Evolutionary conservation across 2,329 filamentous ascomycete genomes (phyloP), one percentile per base, ranked within the genome.

Genomic region (Epichloe amarillans): DNA sequence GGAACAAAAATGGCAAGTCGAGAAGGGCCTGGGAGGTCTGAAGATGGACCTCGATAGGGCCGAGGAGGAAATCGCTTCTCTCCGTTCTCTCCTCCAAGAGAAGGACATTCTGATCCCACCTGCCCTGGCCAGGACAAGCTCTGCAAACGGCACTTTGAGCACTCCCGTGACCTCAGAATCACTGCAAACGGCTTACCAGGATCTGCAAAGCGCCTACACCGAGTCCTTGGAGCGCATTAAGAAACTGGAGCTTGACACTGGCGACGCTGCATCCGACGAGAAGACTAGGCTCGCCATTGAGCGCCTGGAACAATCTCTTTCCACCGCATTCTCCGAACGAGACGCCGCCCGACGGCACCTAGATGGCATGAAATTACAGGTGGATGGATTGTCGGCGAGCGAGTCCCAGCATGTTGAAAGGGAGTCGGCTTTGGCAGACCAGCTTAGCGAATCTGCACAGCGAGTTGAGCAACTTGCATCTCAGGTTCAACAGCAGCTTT

Each of bases 31-130:
- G 2, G 78, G 81, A 49, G 88, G 90, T 50, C 71, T 97, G 51
- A 95, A 95, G 71, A 96, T 95, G 86, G 91, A 97, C 62, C 79
- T 98, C 41, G 93, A 97, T 66, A 86, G 90, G 55, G 90, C 93
- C 26, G 88, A 96, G 66, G 86, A 93, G 64, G 93, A 98, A 69
- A 95, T 95, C 33, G 74, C 80, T 40, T 86, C 86, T n/a, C 76
- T 98, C 40, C 82, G 88, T 42, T 78, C 73, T 35, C 73, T 97
- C 26, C 76, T 97, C 19, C 73, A 83, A 54, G 88, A 95, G 64
- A 86, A 90, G 58, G 89, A 96, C 61, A 88, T 90, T 50, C 73
- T 83, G 40, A 81, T 86, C 23, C 82, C 84, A 0, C 81, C 81
- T 44, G 76, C 76, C 15, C 68, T 77, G 52, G 73, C 70, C 47